These are phyloP conservation scores for Huntiella abstrusa DNA, from an alignment of 2,329 filamentous ascomycete species.

Conservation along the genomic window DNA sequence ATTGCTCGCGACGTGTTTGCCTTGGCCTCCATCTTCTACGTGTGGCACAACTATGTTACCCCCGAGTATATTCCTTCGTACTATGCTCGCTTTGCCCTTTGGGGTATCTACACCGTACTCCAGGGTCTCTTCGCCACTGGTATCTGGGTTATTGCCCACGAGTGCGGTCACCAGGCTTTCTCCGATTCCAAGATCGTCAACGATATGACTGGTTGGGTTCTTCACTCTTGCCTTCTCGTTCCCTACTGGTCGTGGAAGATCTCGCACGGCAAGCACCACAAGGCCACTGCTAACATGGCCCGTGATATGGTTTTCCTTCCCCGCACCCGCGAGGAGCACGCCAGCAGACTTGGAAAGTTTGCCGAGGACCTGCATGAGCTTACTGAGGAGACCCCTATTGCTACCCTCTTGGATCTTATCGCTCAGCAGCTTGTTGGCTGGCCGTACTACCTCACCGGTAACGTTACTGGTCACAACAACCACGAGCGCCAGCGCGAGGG, in stretches of 20 bases:
- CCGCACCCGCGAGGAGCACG: conserved; percentile 68
- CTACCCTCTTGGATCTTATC: conserved; percentile 55
- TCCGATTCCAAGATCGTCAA: conserved; percentile 82
- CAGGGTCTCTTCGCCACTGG: conserved; percentile 90
- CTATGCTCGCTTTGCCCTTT: conserved; percentile 43
- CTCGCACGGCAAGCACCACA: conserved; percentile 98
- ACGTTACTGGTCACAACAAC: conserved; percentile 91
- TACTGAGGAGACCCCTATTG: conserved; percentile 83
- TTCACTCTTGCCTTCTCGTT: conserved; percentile 74
- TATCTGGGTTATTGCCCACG: conserved; percentile 90
- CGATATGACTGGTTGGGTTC: conserved; percentile 79
- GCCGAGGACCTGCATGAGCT: conserved; percentile 74
- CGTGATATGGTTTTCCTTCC: conserved; percentile 99
- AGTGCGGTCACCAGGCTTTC: conserved; percentile 95
- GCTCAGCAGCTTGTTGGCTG: conserved; percentile 81
- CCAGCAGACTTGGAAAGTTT: conserved; percentile 52
- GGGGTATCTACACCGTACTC: conserved; percentile 51
- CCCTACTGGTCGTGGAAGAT: conserved; percentile 99
- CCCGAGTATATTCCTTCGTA: conserved; percentile 61
- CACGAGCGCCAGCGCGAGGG: conserved; percentile 84
- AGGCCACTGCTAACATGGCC: conserved; percentile 91
- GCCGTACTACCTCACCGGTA: conserved; percentile 78
- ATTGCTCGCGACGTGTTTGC: conserved; percentile 63
- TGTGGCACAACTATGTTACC: conserved; percentile 80
- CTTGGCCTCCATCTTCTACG: conserved; percentile 59